Conservation (phyloP, 2,329 filamentous ascomycete genomes). For the Endoconidiophora laricicola region DNA sequence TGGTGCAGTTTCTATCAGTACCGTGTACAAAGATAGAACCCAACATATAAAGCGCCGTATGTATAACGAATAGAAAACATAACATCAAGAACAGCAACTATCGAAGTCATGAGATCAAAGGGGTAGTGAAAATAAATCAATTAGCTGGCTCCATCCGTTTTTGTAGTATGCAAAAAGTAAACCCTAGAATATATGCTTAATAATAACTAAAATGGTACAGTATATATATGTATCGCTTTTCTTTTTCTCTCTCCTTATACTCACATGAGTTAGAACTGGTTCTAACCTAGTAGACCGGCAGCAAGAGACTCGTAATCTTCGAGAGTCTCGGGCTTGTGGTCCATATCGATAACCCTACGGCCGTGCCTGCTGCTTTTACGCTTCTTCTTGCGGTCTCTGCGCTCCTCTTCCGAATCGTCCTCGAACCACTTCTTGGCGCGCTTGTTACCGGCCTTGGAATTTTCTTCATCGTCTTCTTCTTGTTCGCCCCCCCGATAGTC, state of each 20-base stretch:
- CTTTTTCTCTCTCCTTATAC: not conserved
- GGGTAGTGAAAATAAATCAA: constrained; percentile 1
- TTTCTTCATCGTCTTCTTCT: constrained; percentile 18
- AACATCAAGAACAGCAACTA: no score
- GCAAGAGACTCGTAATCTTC: constrained; percentile 67
- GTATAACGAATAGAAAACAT: no score
- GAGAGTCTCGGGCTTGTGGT: constrained; percentile 57
- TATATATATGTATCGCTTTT: not conserved
- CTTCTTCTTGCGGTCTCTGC: constrained; percentile 19
- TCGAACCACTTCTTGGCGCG: constrained; percentile 73
- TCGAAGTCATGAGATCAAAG: no score
- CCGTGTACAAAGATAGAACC: no score
- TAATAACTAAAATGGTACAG: constrained; percentile 14
- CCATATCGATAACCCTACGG: constrained; percentile 42
- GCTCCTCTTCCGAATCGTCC: constrained; percentile 29
- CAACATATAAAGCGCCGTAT: no score
- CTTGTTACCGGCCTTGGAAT: constrained; percentile 23
- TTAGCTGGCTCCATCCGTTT: constrained; percentile 10
- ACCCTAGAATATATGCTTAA: constrained; percentile 14
- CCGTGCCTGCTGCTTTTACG: constrained; percentile 28
- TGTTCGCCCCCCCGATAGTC: constrained; percentile 25
- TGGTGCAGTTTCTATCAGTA: not conserved
- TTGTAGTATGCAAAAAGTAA: constrained; percentile 16
- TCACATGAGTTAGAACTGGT: no score
- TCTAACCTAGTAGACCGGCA: constrained; percentile 46